Evolutionary conservation across 768 basidiomycete species (phyloP), one percentile per base, ranked within the genome.

Genomic region (Lactarius indigo): DNA sequence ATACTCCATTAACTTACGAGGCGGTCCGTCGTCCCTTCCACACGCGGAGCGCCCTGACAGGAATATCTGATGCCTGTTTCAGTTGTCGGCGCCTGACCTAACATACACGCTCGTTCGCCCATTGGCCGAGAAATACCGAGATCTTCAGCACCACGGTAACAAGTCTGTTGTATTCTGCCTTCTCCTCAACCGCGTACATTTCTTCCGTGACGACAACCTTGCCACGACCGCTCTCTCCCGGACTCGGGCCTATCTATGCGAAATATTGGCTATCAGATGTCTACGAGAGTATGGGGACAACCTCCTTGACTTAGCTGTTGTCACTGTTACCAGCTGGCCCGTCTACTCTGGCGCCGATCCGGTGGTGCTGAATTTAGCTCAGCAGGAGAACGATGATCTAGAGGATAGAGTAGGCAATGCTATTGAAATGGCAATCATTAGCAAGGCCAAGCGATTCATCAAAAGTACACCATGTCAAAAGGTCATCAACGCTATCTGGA

Each of bases 61-160:
- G 35, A 15, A 30, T 54, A 33, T 52, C 52, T 62, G 42, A 66
- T 26, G 33, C 59, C 56, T 13, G 31, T 63, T 60, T 18, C 76
- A 96, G 88, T 80, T 97, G 55, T 84, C 83, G 1, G 88, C 89
- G 1, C 92, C 96, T 2, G 96, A 98, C 75, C 83, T 95, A 41
- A 94, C 91, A 1, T 97, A 97, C 74, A 90, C 92, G 1, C 87
- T 98, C 68, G 82, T 96, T 63, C 89, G 88, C 42, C 96, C 96
- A 0, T 82, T 98, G 37, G 85, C 88, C 57, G 91, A 95, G 65
- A 96, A 95, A 78, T 97, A 97, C 76, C 78, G 84, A 35, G 81
- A 82, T 12, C 78, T 94, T 58, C 90, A 92, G 73, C 82, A 80
- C 31, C 74, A 80, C 55, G 89, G 90, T 30, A 98, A 97, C 78